Base-by-base conservation (phyloP, 2,329 filamentous ascomycete genomes). In the Nemania sp. region DNA sequence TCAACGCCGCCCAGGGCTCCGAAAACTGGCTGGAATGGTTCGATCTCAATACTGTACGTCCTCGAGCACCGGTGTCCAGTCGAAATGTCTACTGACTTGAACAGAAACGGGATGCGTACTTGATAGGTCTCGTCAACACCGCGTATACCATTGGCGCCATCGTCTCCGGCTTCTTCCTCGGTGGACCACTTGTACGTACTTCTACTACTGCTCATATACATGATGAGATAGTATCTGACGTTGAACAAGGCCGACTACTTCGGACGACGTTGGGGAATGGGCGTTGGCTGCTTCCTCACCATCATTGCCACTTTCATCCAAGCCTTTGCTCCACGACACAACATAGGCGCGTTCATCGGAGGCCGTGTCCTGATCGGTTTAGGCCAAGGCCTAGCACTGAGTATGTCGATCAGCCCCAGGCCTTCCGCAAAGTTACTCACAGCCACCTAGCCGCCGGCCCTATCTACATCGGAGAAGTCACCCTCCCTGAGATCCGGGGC, bases 141-240 rank as follows among this genome's bases (percentile, higher is more conserved):
- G 82, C 86, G 12, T 90, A 90, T 71, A 89, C 86, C 1, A 87
- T 90, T 48, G 87, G 88, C 57, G 87, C 87, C 54, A 89, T 91
- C 50, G 80, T 90, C 18, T 83, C 86, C 39, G 87, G 88, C 51
- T 90, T 88, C 78, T 90, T 90, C 78, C 70, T 90, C 10, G 87
- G 84, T 60, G 88, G 87, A 1, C 88, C 87, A 1, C 72, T 82
- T 18, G 85, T 79, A 67, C 67, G 73, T 67, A 21, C 34, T 45
- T 20, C 50, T 42, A 10, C 39, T 18, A 7, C 25, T 29, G 25
- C 25, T 7, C 25, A 34, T 29, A 6, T 1, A 43, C 32, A 15
- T 32, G 39, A 43, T 49, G 18, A 11, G 11, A n/a, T 15, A 12
- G 13, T 39, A 51, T 29, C 46, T 54, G 12, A 57, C 49, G 5